Evolutionary conservation across 2,329 filamentous ascomycete genomes (phyloP).

Genomic region (Neopestalotiopsis sp.): DNA sequence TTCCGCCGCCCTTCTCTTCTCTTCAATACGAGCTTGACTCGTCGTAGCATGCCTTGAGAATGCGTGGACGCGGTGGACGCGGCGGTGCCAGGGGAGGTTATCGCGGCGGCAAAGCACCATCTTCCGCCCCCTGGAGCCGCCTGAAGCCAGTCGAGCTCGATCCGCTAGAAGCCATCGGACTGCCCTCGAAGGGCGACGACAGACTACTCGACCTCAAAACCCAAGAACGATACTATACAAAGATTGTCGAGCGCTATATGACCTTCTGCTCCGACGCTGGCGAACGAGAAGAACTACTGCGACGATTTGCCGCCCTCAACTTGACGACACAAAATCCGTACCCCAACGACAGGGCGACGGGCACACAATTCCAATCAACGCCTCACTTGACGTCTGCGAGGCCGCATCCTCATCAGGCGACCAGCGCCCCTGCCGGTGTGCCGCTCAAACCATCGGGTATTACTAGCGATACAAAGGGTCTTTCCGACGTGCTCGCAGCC

Average conservation of each 20-base stretch:
- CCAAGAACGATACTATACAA: constrained; percentile 86
- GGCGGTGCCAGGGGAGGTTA: constrained; percentile 28
- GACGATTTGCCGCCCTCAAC: constrained; percentile 73
- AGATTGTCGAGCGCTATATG: constrained; percentile 88
- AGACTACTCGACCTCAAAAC: constrained; percentile 76
- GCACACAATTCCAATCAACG: constrained; percentile 7
- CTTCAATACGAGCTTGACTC: neutral
- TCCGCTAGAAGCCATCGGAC: constrained; percentile 79
- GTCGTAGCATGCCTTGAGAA: constrained; percentile 36
- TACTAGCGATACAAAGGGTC: constrained; percentile 62
- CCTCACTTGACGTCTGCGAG: constrained; percentile 25
- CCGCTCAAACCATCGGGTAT: constrained; percentile 18
- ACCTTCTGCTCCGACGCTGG: constrained; percentile 80
- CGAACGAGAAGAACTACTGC: constrained; percentile 74
- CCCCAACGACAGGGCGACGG: constrained; percentile 17
- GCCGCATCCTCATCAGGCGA: constrained; percentile 25
- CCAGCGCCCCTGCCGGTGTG: constrained; percentile 18
- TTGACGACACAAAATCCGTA: constrained; percentile 34
- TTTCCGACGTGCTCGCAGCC: constrained; percentile 79
- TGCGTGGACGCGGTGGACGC: constrained; percentile 34
- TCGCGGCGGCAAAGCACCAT: constrained; percentile 42
- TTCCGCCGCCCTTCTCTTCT: neutral
- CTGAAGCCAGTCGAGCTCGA: constrained; percentile 78
- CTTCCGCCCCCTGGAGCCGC: constrained; percentile 70
- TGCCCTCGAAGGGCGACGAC: constrained; percentile 90